These are phyloP conservation scores for Metschnikowia amazonensis DNA, from an alignment of 805 yeast species.

Conservation along the genomic window DNA sequence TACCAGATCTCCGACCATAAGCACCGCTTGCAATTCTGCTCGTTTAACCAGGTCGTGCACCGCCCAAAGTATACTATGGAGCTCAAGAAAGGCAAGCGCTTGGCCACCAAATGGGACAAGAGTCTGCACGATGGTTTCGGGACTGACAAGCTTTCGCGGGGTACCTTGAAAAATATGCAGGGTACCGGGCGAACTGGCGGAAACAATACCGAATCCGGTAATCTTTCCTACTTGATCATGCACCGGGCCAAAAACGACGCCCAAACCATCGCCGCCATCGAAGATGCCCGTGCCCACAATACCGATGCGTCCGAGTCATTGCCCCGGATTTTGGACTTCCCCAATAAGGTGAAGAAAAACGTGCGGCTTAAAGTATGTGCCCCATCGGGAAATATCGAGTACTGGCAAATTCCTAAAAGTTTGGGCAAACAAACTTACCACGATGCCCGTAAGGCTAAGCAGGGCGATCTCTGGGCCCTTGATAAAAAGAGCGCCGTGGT, in stretches of 20 bases:
- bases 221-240: constrained; percentile 69
- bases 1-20: constrained; percentile 56
- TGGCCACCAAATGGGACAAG: constrained; percentile 70
- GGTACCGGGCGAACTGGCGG: constrained; percentile 83
- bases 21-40: constrained; percentile 66
- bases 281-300: constrained; percentile 30
- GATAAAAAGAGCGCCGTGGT: constrained; percentile 34
- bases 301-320: constrained; percentile 35
- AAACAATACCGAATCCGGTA: constrained; percentile 64
- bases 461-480: constrained; percentile 83
- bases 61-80: constrained; percentile 82
- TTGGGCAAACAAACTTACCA: constrained; percentile 71
- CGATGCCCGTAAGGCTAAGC: constrained; percentile 82
- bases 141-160: constrained; percentile 31
- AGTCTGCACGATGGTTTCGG: constrained; percentile 55
- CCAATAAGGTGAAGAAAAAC: constrained; percentile 77
- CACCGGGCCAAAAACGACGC: constrained; percentile 52
- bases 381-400: constrained; percentile 74
- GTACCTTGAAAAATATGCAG: constrained; percentile 34
- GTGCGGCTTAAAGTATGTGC: constrained; percentile 77
- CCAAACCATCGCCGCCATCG: constrained; percentile 39
- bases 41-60: constrained; percentile 63
- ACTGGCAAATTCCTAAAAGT: constrained; percentile 83
- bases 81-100: constrained; percentile 72
- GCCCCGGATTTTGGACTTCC: constrained; percentile 73